Percentiles rank a stretch among this genome's conserved stretches.
phyloP scores from a whole-genome alignment of 768 basidiomycete genomes.

The Russula abietina region DNA sequence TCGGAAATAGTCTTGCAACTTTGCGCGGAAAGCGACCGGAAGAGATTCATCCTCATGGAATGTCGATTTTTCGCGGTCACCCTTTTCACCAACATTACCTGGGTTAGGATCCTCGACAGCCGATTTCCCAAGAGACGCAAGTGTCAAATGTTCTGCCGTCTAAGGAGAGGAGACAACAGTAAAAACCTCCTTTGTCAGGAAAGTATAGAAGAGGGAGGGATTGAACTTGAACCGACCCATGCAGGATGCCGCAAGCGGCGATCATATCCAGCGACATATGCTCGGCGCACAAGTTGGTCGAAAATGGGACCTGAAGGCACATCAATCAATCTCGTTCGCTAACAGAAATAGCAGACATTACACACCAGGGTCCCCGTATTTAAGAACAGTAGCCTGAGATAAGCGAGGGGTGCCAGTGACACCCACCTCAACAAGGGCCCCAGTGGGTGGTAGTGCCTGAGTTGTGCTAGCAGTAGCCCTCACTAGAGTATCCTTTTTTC shows the following conservation, averaged over 20 bases:
- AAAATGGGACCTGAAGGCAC: constrained; percentile 75
- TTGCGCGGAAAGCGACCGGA: constrained; percentile 73
- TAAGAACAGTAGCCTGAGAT: constrained; percentile 44
- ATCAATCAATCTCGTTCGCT: too few species aligned
- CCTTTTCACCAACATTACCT: constrained; percentile 36
- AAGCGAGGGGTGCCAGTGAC: constrained; percentile 40
- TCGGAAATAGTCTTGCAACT: constrained; percentile 80
- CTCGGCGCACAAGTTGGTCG: constrained; percentile 72
- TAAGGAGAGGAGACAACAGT: constrained; percentile 29
- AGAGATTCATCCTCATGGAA: constrained; percentile 82
- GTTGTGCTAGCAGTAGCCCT: constrained; percentile 27
- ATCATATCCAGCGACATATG: constrained; percentile 89
- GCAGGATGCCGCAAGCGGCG: constrained; percentile 84
- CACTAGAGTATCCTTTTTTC: constrained; percentile 25
- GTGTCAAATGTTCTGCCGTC: constrained; percentile 95
- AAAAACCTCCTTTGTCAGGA: too few species aligned
- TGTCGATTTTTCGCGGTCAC: constrained; percentile 66
- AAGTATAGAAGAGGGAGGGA: neutral
- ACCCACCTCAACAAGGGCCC: constrained; percentile 40
- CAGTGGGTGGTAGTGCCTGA: too few species aligned
- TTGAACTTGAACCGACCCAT: constrained; percentile 56
- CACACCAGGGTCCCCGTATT: constrained; percentile 77
- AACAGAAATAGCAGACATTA: neutral
- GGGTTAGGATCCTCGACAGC: constrained; percentile 29
- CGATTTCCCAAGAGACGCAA: constrained; percentile 60